Percentiles rank a stretch among this genome's conserved stretches.
These are phyloP conservation scores for Entomortierella chlamydospora DNA, from an alignment of 192 early-diverging fungal species.

Conservation along the genomic window DNA sequence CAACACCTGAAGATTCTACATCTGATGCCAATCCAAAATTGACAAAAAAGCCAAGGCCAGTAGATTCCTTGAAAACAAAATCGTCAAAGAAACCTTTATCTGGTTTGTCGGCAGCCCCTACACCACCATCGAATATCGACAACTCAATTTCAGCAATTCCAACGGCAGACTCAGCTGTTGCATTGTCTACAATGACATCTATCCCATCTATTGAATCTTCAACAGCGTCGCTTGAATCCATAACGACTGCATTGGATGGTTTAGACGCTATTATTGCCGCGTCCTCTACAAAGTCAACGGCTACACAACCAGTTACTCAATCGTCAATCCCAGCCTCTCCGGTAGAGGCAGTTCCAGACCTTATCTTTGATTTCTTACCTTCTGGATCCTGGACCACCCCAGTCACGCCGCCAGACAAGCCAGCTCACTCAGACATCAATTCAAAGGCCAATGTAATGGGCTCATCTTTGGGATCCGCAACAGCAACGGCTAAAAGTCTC, in stretches of 20 bases:
- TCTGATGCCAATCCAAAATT: neutral
- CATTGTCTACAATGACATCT: neutral
- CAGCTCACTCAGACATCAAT: neutral
- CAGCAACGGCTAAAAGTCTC: neutral
- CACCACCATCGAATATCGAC: neutral
- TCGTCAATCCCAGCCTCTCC: neutral
- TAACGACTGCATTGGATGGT: too few relatives aligned
- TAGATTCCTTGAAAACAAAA: neutral
- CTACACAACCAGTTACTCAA: neutral
- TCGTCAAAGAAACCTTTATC: neutral
- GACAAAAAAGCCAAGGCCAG: constrained; percentile 1
- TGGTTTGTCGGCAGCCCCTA: neutral
- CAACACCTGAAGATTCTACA: neutral
- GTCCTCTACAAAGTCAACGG: neutral
- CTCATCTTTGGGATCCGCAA: neutral
- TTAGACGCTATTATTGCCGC: too few relatives aligned
- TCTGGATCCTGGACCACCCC: constrained; percentile 21
- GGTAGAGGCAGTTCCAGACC: neutral
- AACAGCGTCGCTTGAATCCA: too few relatives aligned
- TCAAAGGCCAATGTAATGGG: neutral
- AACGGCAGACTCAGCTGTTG: neutral
- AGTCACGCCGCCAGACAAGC: constrained; percentile 26
- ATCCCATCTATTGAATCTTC: neutral
- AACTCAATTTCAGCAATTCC: neutral
- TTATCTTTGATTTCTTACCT: constrained; percentile 21